Conservation (phyloP, 2,329 filamentous ascomycete species). For the Neopestalotiopsis sp. region DNA sequence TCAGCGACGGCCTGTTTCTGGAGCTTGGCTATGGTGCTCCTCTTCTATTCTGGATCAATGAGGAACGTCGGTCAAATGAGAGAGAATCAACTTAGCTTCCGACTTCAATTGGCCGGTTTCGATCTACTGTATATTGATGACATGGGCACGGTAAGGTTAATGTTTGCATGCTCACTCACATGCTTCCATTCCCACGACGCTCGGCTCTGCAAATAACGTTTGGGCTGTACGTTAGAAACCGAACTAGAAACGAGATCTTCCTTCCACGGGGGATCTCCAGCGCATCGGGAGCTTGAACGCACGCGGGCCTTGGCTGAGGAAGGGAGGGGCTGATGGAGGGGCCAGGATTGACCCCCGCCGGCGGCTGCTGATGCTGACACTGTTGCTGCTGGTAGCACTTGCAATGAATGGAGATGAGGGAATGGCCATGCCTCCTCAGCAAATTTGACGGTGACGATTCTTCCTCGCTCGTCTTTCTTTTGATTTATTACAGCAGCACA, state of each 20-base stretch:
- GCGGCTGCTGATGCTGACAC: neutral
- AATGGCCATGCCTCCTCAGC: neutral
- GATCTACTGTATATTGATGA: too few relatives aligned
- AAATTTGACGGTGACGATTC: neutral
- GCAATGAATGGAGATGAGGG: neutral
- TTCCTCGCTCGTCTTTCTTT: too few relatives aligned
- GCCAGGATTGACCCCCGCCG: neutral
- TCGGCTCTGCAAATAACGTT: conserved; percentile 2
- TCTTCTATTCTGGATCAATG: neutral
- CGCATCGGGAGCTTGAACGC: neutral
- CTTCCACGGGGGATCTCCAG: conserved; percentile 1
- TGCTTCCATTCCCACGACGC: neutral
- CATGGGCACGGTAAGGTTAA: neutral
- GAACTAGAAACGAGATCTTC: conserved; percentile 17
- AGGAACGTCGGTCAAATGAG: neutral
- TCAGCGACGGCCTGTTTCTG: neutral
- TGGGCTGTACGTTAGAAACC: conserved; percentile 9
- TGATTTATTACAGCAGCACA: too few relatives aligned
- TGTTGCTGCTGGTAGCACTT: neutral
- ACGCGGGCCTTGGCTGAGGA: neutral
- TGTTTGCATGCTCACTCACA: neutral
- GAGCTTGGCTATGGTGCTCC: neutral
- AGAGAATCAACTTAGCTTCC: neutral
- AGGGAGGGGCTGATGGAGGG: conserved; percentile 14
- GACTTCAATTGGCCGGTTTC: too few relatives aligned